Base-by-base conservation (phyloP, 176 grass and related monocot species). In the Oryza rufipogon region DNA sequence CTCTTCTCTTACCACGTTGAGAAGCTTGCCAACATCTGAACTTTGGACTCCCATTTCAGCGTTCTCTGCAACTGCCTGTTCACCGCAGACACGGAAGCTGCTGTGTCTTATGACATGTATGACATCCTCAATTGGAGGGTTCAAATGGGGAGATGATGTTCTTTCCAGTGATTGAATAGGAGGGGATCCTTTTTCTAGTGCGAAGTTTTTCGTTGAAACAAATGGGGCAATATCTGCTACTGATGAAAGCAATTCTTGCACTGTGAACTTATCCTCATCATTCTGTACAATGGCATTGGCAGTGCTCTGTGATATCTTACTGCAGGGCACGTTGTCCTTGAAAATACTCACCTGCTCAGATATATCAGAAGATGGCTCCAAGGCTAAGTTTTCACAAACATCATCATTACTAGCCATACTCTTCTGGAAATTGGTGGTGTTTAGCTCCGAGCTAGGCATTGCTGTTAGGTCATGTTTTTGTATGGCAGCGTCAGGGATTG, bases 41-140 rank as follows among this genome's bases (percentile, higher is more conserved):
- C 48, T 92, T 19, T 81, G 83, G 28, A 66, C 32, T 63, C 68
- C 52, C 4, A 77, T 73, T 86, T 90, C 75, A 65, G 49, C 45
- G 60, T 4, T 80, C 13, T 90, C 83, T 81, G 69, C 66, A 63
- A 68, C 65, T 48, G 73, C 71, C 79, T 83, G 86, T 46, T 96
- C 91, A 14, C 70, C 81, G 51, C 87, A 88, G 75, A 91, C 86
- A 20, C 47, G 82, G 80, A 96, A 92, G 30, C 90, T 83, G 70
- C 88, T 94, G 41, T 92, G 97, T n/a, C 88, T 92, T 78, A 96
- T 88, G 67, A 99, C 91, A 86, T 94, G 90, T 80, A 99, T 96
- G 51, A 91, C 76, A 70, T 99, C 97, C 61, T 91, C 91, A 86
- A 84, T 86, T 79, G 88, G 89, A 69, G 89, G 86, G 36, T 81